Percentiles rank a stretch among this genome's conserved stretches.
Conservation (phyloP, 139 green algal species). For the Chlamydomonas sp. region DNA sequence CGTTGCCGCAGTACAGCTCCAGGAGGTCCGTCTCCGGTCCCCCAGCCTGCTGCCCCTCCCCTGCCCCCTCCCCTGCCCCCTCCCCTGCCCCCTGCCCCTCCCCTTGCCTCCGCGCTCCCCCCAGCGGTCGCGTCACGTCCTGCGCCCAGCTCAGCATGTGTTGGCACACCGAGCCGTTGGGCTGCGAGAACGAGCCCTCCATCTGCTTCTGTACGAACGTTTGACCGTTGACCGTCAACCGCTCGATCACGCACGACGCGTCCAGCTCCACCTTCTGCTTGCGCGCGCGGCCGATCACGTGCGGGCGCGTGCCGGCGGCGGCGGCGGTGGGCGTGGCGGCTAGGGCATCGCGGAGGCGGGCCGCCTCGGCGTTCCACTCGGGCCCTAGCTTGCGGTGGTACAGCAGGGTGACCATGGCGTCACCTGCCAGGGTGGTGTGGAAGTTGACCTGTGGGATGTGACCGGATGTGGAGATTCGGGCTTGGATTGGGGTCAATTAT, state of each 20-base stretch:
- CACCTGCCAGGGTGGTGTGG: slow-evolving; percentile 85
- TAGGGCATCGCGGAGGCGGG: slow-evolving; percentile 3
- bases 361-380: slow-evolving; percentile 7
- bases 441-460: slow-evolving; percentile 79
- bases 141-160: slow-evolving; percentile 92
- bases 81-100: neutral
- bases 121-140: slow-evolving; percentile 50
- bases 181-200: slow-evolving; percentile 91
- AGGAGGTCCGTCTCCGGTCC: slow-evolving; percentile 40
- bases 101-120: neutral
- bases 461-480: neutral
- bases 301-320: slow-evolving; percentile 19
- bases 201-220: slow-evolving; percentile 64
- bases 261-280: slow-evolving; percentile 84
- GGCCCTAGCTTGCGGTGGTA: slow-evolving; percentile 88
- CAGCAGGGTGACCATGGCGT: slow-evolving; percentile 88
- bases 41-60: neutral
- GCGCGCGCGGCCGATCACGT: slow-evolving; percentile 69
- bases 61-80: neutral
- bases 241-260: slow-evolving; percentile 79
- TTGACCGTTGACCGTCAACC: slow-evolving; percentile 12
- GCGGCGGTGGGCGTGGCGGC: slow-evolving; percentile 29
- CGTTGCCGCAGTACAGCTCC: slow-evolving; percentile 95
- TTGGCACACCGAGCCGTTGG: slow-evolving; percentile 85
- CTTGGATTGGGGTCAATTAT: neutral